Percentiles rank a stretch among this genome's conserved stretches.
These are phyloP conservation scores for Micractinium sp. DNA, from an alignment of 139 green algal species.

Conservation along the genomic window DNA sequence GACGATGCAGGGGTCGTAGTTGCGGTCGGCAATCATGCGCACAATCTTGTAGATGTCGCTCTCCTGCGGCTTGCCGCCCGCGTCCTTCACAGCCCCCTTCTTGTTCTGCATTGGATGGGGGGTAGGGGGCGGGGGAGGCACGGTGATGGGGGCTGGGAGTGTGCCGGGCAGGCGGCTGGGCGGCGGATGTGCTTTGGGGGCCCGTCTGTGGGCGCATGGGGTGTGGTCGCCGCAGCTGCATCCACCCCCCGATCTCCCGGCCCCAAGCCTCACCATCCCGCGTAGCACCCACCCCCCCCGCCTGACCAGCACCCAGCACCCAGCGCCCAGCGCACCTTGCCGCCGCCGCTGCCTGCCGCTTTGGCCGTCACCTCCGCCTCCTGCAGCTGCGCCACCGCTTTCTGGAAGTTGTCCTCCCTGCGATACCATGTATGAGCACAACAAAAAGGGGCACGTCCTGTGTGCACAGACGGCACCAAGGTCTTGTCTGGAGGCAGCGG, in stretches of 20 bases:
- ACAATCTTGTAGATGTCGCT: slow-evolving; percentile 93
- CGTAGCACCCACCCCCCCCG: too few species aligned
- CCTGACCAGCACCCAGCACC: not conserved
- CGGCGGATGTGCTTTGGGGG: too few species aligned
- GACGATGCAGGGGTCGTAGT: slow-evolving; percentile 89
- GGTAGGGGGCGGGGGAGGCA: not conserved
- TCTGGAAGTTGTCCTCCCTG: slow-evolving; percentile 76
- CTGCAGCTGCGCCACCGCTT: slow-evolving; percentile 61
- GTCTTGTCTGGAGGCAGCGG: too few species aligned
- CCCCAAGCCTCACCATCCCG: too few species aligned
- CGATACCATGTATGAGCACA: too few species aligned
- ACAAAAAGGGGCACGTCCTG: too few species aligned
- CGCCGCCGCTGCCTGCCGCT: not conserved
- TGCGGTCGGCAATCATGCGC: slow-evolving; percentile 84
- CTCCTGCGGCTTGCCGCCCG: slow-evolving; percentile 37
- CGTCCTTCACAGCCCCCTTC: slow-evolving; percentile 9
- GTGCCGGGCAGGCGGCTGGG: too few species aligned
- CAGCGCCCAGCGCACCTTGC: not conserved
- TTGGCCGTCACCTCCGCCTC: slow-evolving; percentile 35
- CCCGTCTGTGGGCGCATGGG: too few species aligned
- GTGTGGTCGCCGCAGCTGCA: too few species aligned
- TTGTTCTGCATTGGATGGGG: slow-evolving; percentile 26
- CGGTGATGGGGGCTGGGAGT: too few species aligned
- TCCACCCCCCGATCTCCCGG: not conserved
- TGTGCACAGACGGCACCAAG: too few species aligned